Base-by-base conservation (phyloP, 768 basidiomycete species). In the Phanerochaete sordida region DNA sequence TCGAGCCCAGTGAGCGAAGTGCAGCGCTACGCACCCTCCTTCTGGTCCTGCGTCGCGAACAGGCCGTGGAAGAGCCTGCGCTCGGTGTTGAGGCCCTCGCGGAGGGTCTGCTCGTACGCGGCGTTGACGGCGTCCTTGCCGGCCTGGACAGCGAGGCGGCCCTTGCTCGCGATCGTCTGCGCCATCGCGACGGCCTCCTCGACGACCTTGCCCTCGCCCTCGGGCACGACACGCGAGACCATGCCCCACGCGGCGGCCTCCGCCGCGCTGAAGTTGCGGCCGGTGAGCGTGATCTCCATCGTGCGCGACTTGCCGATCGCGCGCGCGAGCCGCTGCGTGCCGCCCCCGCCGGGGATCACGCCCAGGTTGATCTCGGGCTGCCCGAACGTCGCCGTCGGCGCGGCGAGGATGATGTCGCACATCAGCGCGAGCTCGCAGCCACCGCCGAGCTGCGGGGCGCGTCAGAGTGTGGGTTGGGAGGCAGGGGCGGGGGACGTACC, bases 301-400 rank as follows among this genome's bases (percentile, higher is more conserved):
- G 95, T 83, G 63, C 91, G 85, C 9, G 93, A 92, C 75, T 97
- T 98, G 46, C 96, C 96, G 64, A 98, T 83, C 11, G 88, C 81
- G 62, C 80, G 85, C 15, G 91, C 84, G 56, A 98, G 85, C 45
- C 95, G 89, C 69, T 98, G 95, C 1, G 94, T 93, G 4, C 95
- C 95, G 30, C 95, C 96, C 9, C 90, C 93, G 2, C 95, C 95
- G 16, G 95, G 95, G 69, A 98, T 97, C 62, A 93, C 87, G 56
- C 95, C 96, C 30, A 98, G 81, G 69, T 91, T 95, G 73, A 99
- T 94, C 72, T 98, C 96, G 19, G 96, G 96, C 71, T 97, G 96
- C 19, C 94, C 94, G 65, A 99, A 97, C 66, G 86, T 86, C 19
- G 96, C 96, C 11, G 84, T 92, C 1, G 93, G 90, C 5, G 93